Evolutionary conservation across 192 early-diverging fungal genomes (phyloP).

Genomic region (Neocallimastix lanati): DNA sequence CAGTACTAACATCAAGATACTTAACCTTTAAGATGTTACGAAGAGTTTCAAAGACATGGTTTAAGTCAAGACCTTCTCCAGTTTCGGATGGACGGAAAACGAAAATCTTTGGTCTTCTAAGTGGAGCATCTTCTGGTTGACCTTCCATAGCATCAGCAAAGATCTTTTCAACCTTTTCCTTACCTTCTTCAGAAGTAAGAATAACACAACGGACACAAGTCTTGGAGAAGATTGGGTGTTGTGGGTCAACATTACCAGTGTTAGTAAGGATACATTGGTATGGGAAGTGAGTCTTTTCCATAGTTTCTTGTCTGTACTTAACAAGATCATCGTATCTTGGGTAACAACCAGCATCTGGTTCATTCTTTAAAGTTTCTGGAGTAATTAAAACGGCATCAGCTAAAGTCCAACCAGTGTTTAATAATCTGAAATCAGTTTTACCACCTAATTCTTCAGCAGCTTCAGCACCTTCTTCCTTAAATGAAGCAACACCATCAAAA

Average conservation of each 20-base stretch:
- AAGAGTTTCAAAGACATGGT: background rate
- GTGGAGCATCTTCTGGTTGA: background rate
- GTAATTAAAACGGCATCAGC: slow-evolving; percentile 13
- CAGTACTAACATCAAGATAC: slow-evolving; percentile 11
- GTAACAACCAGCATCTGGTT: slow-evolving; percentile 5
- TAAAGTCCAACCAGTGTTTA: slow-evolving; percentile 17
- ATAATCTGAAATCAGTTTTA: slow-evolving; percentile 12
- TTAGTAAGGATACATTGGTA: slow-evolving; percentile 4
- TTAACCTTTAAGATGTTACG: background rate
- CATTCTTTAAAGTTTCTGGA: slow-evolving; percentile 7
- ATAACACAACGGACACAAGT: background rate
- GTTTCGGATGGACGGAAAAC: background rate
- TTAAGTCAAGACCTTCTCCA: background rate
- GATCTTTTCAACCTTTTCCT: slow-evolving; percentile 3
- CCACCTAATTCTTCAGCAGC: slow-evolving; percentile 2
- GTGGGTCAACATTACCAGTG: background rate
- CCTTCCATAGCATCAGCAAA: background rate
- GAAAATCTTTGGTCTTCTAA: background rate
- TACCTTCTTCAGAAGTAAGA: slow-evolving; percentile 1
- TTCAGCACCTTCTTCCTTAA: slow-evolving; percentile 4
- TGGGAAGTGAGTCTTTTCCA: slow-evolving; percentile 5
- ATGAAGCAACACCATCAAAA: slow-evolving; percentile 14
- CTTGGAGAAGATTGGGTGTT: slow-evolving; percentile 2
- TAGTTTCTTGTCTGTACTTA: slow-evolving; percentile 1
- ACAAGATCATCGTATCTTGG: slow-evolving; percentile 9